phyloP scores from a whole-genome alignment of 176 grass and related monocot species.

The Eleusine coracana region DNA sequence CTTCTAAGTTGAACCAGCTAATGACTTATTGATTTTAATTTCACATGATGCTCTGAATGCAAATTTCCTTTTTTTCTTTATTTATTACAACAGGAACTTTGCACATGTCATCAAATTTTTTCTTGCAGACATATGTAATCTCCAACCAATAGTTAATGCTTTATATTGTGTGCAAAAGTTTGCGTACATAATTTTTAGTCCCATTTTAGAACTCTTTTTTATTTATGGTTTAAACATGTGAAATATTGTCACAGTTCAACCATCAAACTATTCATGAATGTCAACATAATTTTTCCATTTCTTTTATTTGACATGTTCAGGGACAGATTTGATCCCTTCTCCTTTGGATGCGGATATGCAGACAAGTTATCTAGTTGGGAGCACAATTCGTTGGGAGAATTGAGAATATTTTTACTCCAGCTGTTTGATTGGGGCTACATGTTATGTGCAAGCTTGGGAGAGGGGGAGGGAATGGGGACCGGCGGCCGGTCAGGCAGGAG shows the following conservation, averaged over 20 bases:
- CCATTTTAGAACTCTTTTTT: not conserved
- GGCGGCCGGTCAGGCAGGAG: too few species aligned
- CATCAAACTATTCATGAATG: not conserved
- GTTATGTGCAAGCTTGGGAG: too few species aligned
- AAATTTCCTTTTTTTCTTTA: not conserved
- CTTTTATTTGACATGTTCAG: not conserved
- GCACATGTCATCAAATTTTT: not conserved
- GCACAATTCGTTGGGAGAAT: not conserved
- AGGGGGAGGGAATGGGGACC: too few species aligned
- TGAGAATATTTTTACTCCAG: not conserved
- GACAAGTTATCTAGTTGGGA: not conserved
- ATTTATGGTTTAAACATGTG: not conserved
- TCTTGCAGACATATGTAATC: not conserved
- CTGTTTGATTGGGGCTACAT: not conserved
- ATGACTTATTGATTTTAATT: accelerated
- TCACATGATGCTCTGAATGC: not conserved
- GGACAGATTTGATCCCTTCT: not conserved
- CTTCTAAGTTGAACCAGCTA: not conserved
- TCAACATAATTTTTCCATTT: not conserved
- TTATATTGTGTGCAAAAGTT: not conserved
- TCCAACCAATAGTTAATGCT: not conserved
- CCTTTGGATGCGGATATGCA: not conserved
- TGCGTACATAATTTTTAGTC: not conserved
- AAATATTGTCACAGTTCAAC: not conserved
- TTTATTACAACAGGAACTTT: not conserved